phyloP scores from a whole-genome alignment of 805 yeast species.

The Yarrowia yakushimensis region DNA sequence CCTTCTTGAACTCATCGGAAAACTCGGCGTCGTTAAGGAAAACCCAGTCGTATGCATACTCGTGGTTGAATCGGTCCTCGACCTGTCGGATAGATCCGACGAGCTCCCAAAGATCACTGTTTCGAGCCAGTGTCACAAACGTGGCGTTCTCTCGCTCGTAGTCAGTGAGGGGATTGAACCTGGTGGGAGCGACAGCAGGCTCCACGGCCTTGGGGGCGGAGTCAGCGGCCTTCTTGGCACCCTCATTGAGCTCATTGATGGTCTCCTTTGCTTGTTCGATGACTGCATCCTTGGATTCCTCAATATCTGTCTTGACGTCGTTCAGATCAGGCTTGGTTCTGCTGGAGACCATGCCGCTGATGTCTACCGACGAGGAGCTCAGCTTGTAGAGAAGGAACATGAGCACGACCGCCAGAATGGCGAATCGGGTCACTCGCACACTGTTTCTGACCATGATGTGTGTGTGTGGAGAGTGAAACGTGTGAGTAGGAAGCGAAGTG shows the following conservation, averaged over 20 bases:
- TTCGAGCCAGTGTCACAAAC: constrained; percentile 60
- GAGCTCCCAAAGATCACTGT: constrained; percentile 57
- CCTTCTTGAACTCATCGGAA: constrained; percentile 61
- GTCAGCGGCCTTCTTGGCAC: constrained; percentile 14
- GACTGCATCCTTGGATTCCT: constrained; percentile 5
- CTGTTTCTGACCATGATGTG: constrained; percentile 38
- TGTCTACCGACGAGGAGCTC: constrained; percentile 18
- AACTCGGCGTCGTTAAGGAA: constrained; percentile 81
- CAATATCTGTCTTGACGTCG: neutral
- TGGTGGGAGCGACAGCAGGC: constrained; percentile 22
- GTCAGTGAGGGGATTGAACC: constrained; percentile 24
- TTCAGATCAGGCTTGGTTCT: constrained; percentile 12
- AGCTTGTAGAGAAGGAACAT: constrained; percentile 38
- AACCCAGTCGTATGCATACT: constrained; percentile 86
- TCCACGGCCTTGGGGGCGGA: constrained; percentile 5
- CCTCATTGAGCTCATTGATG: constrained; percentile 24
- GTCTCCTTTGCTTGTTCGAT: constrained; percentile 18
- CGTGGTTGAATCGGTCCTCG: constrained; percentile 75
- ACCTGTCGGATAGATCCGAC: constrained; percentile 61
- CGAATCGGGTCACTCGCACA: constrained; percentile 38
- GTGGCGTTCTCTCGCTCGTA: constrained; percentile 43
- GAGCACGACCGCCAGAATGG: constrained; percentile 36
- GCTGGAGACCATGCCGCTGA: neutral
- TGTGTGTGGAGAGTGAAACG: neutral
- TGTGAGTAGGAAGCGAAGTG: neutral